Conservation (phyloP, 2,329 filamentous ascomycete genomes). For the Tolypocladium ovalisporum region DNA sequence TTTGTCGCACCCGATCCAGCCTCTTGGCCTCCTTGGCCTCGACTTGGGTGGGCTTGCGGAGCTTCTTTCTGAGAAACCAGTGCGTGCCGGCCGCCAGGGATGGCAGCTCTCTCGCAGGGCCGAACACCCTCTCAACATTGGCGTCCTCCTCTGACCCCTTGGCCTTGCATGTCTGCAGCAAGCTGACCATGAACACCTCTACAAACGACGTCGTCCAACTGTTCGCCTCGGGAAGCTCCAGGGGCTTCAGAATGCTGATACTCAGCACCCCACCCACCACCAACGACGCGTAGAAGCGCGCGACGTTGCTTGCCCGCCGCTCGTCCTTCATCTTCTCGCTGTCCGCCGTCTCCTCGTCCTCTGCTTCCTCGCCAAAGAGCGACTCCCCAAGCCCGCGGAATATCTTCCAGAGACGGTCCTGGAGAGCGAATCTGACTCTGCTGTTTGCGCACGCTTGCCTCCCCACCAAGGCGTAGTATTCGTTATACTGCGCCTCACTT, state of each 20-base stretch:
- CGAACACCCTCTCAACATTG: conserved; percentile 55
- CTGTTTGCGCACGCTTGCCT: conserved; percentile 65
- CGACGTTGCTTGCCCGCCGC: conserved; percentile 39
- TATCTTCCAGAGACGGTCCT: conserved; percentile 76
- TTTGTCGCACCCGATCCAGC: conserved; percentile 25
- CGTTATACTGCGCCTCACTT: conserved; percentile 77
- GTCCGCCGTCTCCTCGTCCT: conserved; percentile 43
- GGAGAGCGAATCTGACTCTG: conserved; percentile 72
- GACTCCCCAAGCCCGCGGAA: conserved; percentile 80
- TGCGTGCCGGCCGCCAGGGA: conserved; percentile 64
- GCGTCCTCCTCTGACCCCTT: conserved; percentile 40
- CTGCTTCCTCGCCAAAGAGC: conserved; percentile 53
- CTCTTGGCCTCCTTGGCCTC: conserved; percentile 35
- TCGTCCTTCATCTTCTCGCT: conserved; percentile 35
- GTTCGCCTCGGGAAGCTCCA: conserved; percentile 72
- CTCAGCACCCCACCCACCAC: conserved; percentile 33
- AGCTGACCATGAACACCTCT: conserved; percentile 67
- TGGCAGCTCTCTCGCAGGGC: conserved; percentile 49
- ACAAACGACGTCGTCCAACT: conserved; percentile 67
- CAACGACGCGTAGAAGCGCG: conserved; percentile 42
- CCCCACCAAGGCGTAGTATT: conserved; percentile 84
- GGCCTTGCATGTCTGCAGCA: conserved; percentile 53
- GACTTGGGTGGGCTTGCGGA: conserved; percentile 52
- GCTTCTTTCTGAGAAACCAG: conserved; percentile 68
- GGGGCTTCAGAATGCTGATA: conserved; percentile 47